Evolutionary conservation across 257 asterid species (phyloP).

Genomic region (Osmanthus fragrans): DNA sequence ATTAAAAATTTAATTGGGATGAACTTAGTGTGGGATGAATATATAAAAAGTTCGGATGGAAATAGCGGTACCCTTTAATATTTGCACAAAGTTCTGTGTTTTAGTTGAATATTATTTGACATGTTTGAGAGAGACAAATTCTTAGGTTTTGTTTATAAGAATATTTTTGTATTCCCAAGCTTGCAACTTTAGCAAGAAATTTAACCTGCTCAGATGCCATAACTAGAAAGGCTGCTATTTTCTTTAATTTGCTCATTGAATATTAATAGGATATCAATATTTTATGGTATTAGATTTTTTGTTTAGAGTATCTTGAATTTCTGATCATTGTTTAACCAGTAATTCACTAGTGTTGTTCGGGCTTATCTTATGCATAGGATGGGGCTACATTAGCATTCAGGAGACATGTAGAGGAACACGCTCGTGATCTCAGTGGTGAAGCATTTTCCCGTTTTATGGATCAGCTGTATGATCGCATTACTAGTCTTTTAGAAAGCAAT

Average conservation of each 20-base stretch:
- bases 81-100: not conserved
- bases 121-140: not conserved
- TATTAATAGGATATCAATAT: not conserved
- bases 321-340: not conserved
- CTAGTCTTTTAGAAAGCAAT: constrained; percentile 76
- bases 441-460: constrained; percentile 93
- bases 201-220: not conserved
- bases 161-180: not conserved
- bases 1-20: too few relatives aligned
- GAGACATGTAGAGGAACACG: constrained; percentile 83
- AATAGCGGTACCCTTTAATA: too few relatives aligned
- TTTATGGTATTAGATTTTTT: too few relatives aligned
- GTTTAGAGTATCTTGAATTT: not conserved
- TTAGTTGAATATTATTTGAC: not conserved
- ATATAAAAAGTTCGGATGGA: too few relatives aligned
- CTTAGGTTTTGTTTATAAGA: not conserved
- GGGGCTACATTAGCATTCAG: constrained; percentile 77
- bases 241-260: not conserved
- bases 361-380: constrained; percentile 51
- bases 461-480: constrained; percentile 75
- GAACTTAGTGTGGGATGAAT: too few relatives aligned
- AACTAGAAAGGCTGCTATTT: not conserved
- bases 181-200: not conserved
- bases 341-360: not conserved
- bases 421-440: constrained; percentile 84